phyloP scores from a whole-genome alignment of 2,329 filamentous ascomycete species.

The Delphinella strobiligena region DNA sequence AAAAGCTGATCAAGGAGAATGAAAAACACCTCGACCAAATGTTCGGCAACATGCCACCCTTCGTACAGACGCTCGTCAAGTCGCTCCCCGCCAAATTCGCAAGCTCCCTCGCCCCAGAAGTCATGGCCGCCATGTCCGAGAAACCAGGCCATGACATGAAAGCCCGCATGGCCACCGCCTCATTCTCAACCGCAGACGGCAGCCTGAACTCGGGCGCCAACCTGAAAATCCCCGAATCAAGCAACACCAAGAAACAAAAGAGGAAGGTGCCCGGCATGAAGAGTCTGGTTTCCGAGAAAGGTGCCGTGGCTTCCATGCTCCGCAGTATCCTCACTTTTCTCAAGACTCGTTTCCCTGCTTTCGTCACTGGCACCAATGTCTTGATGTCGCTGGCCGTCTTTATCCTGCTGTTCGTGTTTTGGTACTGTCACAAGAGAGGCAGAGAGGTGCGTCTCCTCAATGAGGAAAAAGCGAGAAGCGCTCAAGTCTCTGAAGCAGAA shows the following conservation, averaged over 20 bases:
- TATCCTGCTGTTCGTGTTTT: slow-evolving; percentile 81
- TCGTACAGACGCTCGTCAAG: slow-evolving; percentile 76
- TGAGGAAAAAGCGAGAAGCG: slow-evolving; percentile 8
- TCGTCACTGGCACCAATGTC: slow-evolving; percentile 75
- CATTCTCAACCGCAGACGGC: background rate
- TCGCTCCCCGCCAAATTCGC: slow-evolving; percentile 75
- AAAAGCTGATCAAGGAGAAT: slow-evolving; percentile 51
- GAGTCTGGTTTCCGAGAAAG: slow-evolving; percentile 72
- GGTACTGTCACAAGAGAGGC: slow-evolving; percentile 97
- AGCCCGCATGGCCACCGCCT: slow-evolving; percentile 18
- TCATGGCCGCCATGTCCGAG: slow-evolving; percentile 69
- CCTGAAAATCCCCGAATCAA: background rate
- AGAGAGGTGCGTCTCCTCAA: slow-evolving; percentile 62
- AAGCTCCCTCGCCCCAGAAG: slow-evolving; percentile 61
- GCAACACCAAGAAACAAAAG: slow-evolving; percentile 43
- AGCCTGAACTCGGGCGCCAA: no score
- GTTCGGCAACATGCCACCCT: slow-evolving; percentile 57
- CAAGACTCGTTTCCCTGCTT: slow-evolving; percentile 76
- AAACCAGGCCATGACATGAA: slow-evolving; percentile 40
- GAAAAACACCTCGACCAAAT: slow-evolving; percentile 52
- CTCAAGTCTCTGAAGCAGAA: background rate
- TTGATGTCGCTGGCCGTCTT: slow-evolving; percentile 83
- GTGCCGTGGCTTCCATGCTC: slow-evolving; percentile 73
- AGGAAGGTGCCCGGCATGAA: slow-evolving; percentile 61
- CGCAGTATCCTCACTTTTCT: slow-evolving; percentile 84